phyloP scores from a whole-genome alignment of 352 stramenopile species.

The Globisporangium cederbergense region DNA sequence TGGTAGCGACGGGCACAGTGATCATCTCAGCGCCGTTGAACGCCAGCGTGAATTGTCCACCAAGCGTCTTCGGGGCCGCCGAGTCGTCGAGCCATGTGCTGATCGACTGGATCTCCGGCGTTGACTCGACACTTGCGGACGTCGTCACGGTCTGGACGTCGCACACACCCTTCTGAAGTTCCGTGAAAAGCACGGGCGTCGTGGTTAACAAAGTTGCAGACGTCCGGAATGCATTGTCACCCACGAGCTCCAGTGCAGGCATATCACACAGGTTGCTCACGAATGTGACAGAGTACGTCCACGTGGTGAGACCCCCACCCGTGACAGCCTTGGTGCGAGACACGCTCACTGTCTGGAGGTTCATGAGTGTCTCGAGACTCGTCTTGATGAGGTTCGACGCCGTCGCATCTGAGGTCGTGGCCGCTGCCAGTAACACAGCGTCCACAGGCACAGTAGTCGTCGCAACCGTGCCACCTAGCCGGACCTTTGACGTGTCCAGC shows the following conservation, averaged over 20 bases:
- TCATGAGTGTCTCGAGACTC: slow-evolving; percentile 75
- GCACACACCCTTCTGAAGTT: slow-evolving; percentile 84
- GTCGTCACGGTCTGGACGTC: slow-evolving; percentile 94
- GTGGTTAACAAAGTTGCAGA: slow-evolving; percentile 33
- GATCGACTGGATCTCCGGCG: slow-evolving; percentile 88
- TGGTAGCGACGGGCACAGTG: slow-evolving; percentile 35
- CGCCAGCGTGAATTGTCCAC: slow-evolving; percentile 65
- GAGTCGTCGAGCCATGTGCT: slow-evolving; percentile 64
- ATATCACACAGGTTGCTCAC: slow-evolving; percentile 82
- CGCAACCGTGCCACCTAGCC: slow-evolving; percentile 40
- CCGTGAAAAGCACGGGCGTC: slow-evolving; percentile 39
- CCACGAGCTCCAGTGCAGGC: slow-evolving; percentile 56
- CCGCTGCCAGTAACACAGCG: slow-evolving; percentile 33
- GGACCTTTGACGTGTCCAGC: slow-evolving; percentile 67
- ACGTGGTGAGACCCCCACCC: slow-evolving; percentile 21
- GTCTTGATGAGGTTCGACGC: slow-evolving; percentile 78
- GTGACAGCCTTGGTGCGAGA: slow-evolving; percentile 39
- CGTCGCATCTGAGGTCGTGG: slow-evolving; percentile 35
- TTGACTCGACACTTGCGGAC: slow-evolving; percentile 87
- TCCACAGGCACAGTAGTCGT: slow-evolving; percentile 45
- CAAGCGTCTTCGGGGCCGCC: slow-evolving; percentile 25
- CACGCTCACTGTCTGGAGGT: slow-evolving; percentile 83
- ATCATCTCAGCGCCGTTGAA: slow-evolving; percentile 51
- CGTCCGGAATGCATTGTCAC: slow-evolving; percentile 38
- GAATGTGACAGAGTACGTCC: slow-evolving; percentile 87